These are phyloP conservation scores for Melanopsichium pennsylvanicum DNA, from an alignment of 1,284 basidiomycete species.

Conservation along the genomic window DNA sequence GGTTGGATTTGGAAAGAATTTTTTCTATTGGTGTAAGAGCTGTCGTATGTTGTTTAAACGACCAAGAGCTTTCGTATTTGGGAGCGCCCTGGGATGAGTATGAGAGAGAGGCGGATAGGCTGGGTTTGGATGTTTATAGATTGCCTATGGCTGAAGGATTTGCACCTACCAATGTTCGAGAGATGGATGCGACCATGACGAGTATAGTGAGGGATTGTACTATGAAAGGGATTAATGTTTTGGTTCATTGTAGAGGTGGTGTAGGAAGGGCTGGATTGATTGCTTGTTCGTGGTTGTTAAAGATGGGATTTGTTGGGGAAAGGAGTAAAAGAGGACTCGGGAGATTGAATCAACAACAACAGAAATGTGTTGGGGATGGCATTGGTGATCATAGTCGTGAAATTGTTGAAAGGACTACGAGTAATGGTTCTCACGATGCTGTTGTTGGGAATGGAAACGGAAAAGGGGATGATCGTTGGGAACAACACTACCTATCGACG, in stretches of 20 bases:
- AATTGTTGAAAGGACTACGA: slow-evolving; percentile 17
- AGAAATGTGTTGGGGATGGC: not conserved
- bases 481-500: too few relatives aligned
- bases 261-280: slow-evolving; percentile 92
- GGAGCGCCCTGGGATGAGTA: slow-evolving; percentile 86
- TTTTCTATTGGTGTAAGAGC: slow-evolving; percentile 79
- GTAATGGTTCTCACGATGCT: not conserved
- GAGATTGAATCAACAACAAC: not conserved
- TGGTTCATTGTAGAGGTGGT: slow-evolving; percentile 93
- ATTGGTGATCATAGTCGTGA: slow-evolving; percentile 1
- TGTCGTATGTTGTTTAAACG: slow-evolving; percentile 86
- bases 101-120: slow-evolving; percentile 71
- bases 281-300: slow-evolving; percentile 90
- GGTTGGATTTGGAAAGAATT: slow-evolving; percentile 79
- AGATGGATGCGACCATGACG: slow-evolving; percentile 79
- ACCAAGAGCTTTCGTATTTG: slow-evolving; percentile 82
- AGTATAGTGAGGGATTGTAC: slow-evolving; percentile 79
- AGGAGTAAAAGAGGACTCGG: not conserved
- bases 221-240: slow-evolving; percentile 76
- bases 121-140: slow-evolving; percentile 80
- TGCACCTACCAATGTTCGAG: slow-evolving; percentile 80
- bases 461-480: too few relatives aligned
- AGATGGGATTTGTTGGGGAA: slow-evolving; percentile 76
- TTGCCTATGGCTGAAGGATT: slow-evolving; percentile 89
- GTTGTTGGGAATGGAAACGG: too few relatives aligned